A percentile compares a stretch with the other conserved stretches of the same genome.
Conservation (phyloP, 2,329 filamentous ascomycete species). For the Mariannaea sp. region DNA sequence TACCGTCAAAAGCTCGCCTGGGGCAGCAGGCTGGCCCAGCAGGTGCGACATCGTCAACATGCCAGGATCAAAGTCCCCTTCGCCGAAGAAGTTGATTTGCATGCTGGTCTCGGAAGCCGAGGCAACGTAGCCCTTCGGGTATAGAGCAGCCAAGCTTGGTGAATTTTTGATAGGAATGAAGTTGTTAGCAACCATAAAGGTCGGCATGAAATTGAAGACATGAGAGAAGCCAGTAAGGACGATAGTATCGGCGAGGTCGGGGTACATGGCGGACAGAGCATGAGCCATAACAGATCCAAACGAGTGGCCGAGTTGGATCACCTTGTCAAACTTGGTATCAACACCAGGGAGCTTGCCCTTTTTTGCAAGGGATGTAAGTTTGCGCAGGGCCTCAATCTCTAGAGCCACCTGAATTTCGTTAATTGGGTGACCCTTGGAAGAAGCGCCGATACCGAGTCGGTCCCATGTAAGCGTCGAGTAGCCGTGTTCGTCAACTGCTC, state of each 20-base stretch:
- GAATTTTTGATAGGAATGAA: conserved; percentile 50
- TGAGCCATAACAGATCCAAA: conserved; percentile 66
- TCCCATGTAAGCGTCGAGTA: conserved; percentile 67
- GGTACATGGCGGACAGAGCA: conserved; percentile 56
- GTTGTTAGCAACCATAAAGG: conserved; percentile 52
- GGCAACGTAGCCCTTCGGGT: conserved; percentile 59
- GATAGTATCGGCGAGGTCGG: conserved; percentile 60
- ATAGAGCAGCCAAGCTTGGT: conserved; percentile 34
- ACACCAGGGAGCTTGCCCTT: conserved; percentile 50
- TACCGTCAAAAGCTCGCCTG: conserved; percentile 64
- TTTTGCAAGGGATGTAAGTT: conserved; percentile 57
- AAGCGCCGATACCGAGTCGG: conserved; percentile 64
- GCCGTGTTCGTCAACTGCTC: conserved; percentile 57
- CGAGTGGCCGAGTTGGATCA: conserved; percentile 67
- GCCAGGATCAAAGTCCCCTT: conserved; percentile 58
- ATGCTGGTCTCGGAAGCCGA: conserved; percentile 51
- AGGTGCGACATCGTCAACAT: conserved; percentile 52
- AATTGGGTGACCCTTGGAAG: conserved; percentile 62
- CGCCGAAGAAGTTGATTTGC: conserved; percentile 58
- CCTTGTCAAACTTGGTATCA: conserved; percentile 45
- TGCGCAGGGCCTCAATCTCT: conserved; percentile 62
- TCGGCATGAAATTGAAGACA: conserved; percentile 49
- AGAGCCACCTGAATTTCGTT: conserved; percentile 62
- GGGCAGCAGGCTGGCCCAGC: conserved; percentile 60
- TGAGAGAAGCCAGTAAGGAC: conserved; percentile 65